Percentiles rank a stretch among this genome's conserved stretches.
These are phyloP conservation scores for Fusarium pseudonygamai DNA, from an alignment of 2,329 filamentous ascomycete genomes.

Conservation along the genomic window DNA sequence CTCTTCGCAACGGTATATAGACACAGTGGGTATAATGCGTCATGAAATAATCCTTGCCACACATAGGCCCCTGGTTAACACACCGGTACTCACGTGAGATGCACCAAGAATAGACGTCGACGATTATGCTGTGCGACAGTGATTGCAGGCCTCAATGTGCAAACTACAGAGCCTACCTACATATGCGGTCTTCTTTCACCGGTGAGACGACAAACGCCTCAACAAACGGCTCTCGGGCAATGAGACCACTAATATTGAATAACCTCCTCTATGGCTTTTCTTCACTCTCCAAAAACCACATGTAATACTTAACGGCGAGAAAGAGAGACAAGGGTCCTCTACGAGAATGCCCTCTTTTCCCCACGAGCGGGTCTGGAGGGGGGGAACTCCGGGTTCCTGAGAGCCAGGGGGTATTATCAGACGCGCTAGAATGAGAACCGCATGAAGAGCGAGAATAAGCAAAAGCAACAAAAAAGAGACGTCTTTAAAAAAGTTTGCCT, in stretches of 20 bases:
- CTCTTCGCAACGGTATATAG: constrained; percentile 8
- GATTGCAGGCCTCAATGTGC: not conserved
- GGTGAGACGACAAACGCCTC: constrained; percentile 7
- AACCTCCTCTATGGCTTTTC: not conserved
- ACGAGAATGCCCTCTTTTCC: not conserved
- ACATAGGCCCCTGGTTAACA: not conserved
- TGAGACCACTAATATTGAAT: not conserved
- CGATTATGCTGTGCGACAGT: not conserved
- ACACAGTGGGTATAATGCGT: constrained; percentile 2
- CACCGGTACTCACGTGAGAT: not conserved
- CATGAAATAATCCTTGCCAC: not conserved
- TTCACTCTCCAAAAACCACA: not conserved
- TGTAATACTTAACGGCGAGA: not conserved
- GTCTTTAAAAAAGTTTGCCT: constrained; percentile 17
- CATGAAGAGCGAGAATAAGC: constrained; percentile 4
- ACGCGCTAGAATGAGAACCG: constrained; percentile 24
- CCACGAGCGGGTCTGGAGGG: constrained; percentile 11
- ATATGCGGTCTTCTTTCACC: not conserved
- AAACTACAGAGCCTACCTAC: not conserved
- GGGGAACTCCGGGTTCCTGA: constrained; percentile 23
- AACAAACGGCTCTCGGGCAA: not conserved
- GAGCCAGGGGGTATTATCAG: constrained; percentile 12
- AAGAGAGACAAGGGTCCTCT: constrained; percentile 14
- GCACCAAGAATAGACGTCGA: not conserved
- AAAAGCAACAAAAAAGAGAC: not conserved